Percentiles rank a stretch among this genome's conserved stretches.
These are phyloP conservation scores for Mortierella sp. DNA, from an alignment of 371 early-diverging fungal genomes.

Conservation along the genomic window DNA sequence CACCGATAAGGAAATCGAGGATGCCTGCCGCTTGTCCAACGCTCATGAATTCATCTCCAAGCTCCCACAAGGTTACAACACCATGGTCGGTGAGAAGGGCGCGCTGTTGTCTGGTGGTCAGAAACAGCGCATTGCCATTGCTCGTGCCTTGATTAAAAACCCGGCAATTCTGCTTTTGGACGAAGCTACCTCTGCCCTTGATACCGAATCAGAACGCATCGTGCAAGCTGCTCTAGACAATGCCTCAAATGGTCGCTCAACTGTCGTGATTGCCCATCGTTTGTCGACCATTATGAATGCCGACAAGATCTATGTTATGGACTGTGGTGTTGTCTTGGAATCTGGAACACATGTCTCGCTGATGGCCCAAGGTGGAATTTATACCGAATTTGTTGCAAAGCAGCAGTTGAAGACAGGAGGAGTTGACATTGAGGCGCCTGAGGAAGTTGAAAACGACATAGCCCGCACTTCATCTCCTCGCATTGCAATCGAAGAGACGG, in stretches of 20 bases:
- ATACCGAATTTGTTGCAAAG: conserved; percentile 60
- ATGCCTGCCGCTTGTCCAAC: conserved; percentile 76
- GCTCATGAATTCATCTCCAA: conserved; percentile 82
- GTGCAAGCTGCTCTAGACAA: conserved; percentile 89
- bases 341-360: conserved; percentile 77
- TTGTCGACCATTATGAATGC: conserved; percentile 85
- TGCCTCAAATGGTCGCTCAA: conserved; percentile 73
- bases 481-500: conserved; percentile 38
- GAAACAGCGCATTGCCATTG: conserved; percentile 89
- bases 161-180: conserved; percentile 90
- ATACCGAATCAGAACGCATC: conserved; percentile 87
- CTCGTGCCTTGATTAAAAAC: conserved; percentile 89
- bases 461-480: conserved; percentile 13
- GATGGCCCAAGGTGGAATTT: conserved; percentile 64
- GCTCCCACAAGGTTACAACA: conserved; percentile 83
- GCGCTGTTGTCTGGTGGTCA: conserved; percentile 87
- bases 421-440: conserved; percentile 29
- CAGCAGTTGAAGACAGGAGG: conserved; percentile 57
- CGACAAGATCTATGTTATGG: conserved; percentile 86
- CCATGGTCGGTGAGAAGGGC: conserved; percentile 83
- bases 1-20: conserved; percentile 63
- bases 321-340: conserved; percentile 77
- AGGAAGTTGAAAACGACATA: conserved; percentile 1
- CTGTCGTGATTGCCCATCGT: conserved; percentile 78
- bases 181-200: conserved; percentile 95